Conservation (phyloP, 495 filamentous ascomycete genomes). For the Trichocladium antarcticum region DNA sequence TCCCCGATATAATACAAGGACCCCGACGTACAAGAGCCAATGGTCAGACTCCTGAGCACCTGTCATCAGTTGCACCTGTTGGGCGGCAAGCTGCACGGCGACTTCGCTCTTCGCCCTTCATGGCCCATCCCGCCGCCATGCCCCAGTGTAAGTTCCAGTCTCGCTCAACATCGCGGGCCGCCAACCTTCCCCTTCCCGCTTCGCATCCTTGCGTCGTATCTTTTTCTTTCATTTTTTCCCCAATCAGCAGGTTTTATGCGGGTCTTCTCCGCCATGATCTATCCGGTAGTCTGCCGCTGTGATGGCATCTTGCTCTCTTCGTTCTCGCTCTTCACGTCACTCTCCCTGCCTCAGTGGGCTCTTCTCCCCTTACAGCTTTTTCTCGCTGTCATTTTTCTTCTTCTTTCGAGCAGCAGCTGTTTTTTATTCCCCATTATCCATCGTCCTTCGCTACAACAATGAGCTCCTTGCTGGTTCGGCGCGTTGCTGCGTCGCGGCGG, state of each 20-base stretch:
- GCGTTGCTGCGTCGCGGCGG: background rate
- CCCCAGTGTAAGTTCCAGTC: slow-evolving; percentile 21
- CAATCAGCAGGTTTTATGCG: no score
- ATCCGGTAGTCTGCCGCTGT: no score
- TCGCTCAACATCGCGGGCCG: background rate
- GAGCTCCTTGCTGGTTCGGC: background rate
- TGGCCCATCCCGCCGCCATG: background rate
- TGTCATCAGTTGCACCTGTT: background rate
- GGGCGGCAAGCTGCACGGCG: background rate
- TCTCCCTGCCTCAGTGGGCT: no score
- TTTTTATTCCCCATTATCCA: no score
- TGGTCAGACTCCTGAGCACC: background rate
- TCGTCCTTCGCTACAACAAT: background rate
- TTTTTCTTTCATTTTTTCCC: no score
- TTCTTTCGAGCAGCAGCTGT: no score
- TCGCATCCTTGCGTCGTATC: no score
- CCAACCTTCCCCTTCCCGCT: no score
- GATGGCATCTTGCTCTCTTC: no score
- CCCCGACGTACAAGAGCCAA: slow-evolving; percentile 11
- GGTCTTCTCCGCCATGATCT: no score
- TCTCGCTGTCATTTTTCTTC: background rate
- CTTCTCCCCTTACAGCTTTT: background rate
- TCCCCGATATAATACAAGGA: slow-evolving; percentile 3
- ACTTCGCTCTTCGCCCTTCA: background rate
- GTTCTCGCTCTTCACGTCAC: no score